phyloP scores from a whole-genome alignment of 116 monocot genomes.

The Posidonia oceanica region DNA sequence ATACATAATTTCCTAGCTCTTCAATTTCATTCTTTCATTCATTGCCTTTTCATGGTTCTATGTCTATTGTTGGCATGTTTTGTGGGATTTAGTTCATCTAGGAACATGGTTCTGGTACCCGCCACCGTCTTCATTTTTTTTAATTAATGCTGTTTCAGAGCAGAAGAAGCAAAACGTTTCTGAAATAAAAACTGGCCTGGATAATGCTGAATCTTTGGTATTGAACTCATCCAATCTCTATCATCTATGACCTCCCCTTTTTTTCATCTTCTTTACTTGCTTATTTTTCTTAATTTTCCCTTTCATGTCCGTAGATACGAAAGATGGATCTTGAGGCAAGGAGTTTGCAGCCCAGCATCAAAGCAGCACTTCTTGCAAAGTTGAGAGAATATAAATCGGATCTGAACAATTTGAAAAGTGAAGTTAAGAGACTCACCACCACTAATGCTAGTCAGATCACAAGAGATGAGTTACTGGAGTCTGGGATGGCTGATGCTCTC shows the following conservation, averaged over 20 bases:
- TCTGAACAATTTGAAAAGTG: conserved; percentile 70
- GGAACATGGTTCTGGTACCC: background rate
- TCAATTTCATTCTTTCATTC: too few species aligned
- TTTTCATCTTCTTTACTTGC: background rate
- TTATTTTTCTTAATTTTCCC: background rate
- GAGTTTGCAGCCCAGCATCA: conserved; percentile 70
- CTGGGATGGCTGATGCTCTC: conserved; percentile 61
- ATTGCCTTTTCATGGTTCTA: too few species aligned
- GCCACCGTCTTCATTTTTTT: background rate
- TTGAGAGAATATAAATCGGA: conserved; percentile 84
- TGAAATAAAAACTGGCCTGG: conserved; percentile 68
- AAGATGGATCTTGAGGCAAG: conserved; percentile 88
- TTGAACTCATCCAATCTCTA: background rate
- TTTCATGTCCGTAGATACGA: conserved; percentile 34
- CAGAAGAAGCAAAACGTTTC: conserved; percentile 77
- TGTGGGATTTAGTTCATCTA: background rate
- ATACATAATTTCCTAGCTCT: too few species aligned
- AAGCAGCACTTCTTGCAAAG: conserved; percentile 57
- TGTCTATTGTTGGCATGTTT: background rate
- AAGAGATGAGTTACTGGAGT: conserved; percentile 66
- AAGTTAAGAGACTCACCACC: conserved; percentile 48
- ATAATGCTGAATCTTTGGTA: conserved; percentile 86
- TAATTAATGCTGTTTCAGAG: conserved; percentile 32
- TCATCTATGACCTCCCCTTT: background rate
- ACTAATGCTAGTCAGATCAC: conserved; percentile 21